These are phyloP conservation scores for Penicillium canescens DNA, from an alignment of 495 filamentous ascomycete species.

Conservation along the genomic window DNA sequence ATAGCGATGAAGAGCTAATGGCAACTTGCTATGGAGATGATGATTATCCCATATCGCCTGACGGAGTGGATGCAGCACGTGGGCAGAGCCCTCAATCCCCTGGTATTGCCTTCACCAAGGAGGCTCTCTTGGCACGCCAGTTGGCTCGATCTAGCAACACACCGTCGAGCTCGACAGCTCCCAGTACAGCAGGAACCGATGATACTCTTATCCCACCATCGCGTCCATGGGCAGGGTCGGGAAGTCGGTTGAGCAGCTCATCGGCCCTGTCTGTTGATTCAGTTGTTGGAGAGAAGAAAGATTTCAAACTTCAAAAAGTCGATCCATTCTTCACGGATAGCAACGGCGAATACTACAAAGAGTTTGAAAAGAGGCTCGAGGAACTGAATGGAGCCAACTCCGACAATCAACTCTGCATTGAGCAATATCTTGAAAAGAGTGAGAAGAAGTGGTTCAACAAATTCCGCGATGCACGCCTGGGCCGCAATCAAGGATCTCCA, in stretches of 20 bases:
- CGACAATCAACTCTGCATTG: constrained; percentile 62
- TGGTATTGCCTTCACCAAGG: constrained; percentile 17
- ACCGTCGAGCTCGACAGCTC: constrained; percentile 21
- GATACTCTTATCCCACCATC: constrained; percentile 37
- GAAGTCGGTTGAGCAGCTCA: constrained; percentile 40
- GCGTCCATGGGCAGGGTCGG: constrained; percentile 34
- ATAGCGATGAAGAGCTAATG: constrained; percentile 47
- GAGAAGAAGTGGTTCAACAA: constrained; percentile 72
- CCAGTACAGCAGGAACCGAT: constrained; percentile 43
- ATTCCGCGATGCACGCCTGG: constrained; percentile 59
- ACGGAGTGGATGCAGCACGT: constrained; percentile 35
- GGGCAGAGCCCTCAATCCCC: constrained; percentile 11
- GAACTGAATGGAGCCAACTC: constrained; percentile 57
- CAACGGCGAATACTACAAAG: constrained; percentile 60
- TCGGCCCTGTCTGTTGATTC: constrained; percentile 54
- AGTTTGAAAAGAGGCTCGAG: constrained; percentile 62
- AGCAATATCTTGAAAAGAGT: constrained; percentile 64
- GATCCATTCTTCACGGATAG: constrained; percentile 72
- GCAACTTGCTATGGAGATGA: constrained; percentile 45
- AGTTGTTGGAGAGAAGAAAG: constrained; percentile 61
- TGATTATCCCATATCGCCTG: constrained; percentile 40
- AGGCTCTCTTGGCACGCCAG: constrained; percentile 22
- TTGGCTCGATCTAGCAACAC: constrained; percentile 17
- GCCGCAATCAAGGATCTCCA: constrained; percentile 44
- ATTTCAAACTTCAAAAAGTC: constrained; percentile 67